Base-by-base conservation (phyloP, 2,329 filamentous ascomycete species). In the Neonectria coccinea region DNA sequence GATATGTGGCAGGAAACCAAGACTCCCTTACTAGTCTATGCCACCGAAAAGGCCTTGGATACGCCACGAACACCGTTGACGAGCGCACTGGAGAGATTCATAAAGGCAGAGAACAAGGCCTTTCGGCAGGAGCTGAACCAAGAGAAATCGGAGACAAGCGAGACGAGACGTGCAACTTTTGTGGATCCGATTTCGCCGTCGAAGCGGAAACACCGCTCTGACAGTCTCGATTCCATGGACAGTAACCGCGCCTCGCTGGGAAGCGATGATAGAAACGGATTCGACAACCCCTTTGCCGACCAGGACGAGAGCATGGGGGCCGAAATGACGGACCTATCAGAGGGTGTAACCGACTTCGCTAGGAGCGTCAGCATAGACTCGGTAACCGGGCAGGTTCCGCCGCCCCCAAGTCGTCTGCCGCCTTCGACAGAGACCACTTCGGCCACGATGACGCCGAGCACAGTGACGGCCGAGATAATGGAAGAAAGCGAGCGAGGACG, bases 1-100 rank as follows among this genome's bases (percentile, higher is more conserved):
- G 80, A 82, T 10, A 79, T 85, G 20, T 84, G 82, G 75, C 76
- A 79, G 8, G 84, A 86, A 52, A 82, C 81, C 9, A 84, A 82
- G 59, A 80, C 77, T 18, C 81, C 83, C 0, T 70, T 86, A 18
- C 70, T 88, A 3, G 76, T 88, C 5, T 88, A 88, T 69, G 86
- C 86, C 22, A 85, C 84, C 4, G 84, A 87, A 53, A 59, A 67
- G 5, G 72, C 72, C 9, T 39, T 74, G 10, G 27, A 56, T 18
- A 62, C 65, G n/a, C 66, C 72, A 12, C 64, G 44, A 31, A 59
- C 41, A n/a, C 75, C 80, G 11, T 73, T 87, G 16, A 77, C 84
- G 45, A 70, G 77, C 14, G 66, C 73, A 2, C 67, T 79, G 10
- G 76, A 85, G 74, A 79, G 80, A 33, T 88, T 88, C 70, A 78